A percentile compares a stretch with the other conserved stretches of the same genome.
Conservation (phyloP, 495 filamentous ascomycete genomes). For the Lasiosphaeris hirsuta region DNA sequence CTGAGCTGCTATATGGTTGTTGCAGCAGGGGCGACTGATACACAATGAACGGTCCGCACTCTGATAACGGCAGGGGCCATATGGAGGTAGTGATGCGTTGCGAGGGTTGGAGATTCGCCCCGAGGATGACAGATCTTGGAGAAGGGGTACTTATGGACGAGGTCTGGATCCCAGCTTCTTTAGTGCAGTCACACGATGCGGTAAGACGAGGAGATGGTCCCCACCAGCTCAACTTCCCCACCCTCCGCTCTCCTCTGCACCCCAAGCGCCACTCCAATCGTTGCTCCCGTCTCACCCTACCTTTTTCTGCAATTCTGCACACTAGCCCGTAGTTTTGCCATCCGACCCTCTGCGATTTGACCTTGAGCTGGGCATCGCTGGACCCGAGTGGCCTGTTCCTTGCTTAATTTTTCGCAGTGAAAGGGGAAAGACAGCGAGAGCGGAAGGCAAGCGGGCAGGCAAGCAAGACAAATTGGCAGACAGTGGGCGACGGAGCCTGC, state of each 20-base stretch:
- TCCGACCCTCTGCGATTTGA: conserved; percentile 1
- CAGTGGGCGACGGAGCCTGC: conserved; percentile 10
- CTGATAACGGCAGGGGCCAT: background rate
- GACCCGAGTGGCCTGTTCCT: too few species aligned
- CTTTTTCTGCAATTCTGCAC: background rate
- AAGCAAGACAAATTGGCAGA: background rate
- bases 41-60: background rate
- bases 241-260: conserved; percentile 3
- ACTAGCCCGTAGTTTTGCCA: background rate
- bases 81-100: background rate
- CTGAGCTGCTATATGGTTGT: background rate
- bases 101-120: background rate
- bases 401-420: background rate
- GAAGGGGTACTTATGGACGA: background rate
- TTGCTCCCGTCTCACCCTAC: conserved; percentile 2
- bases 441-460: background rate
- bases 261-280: conserved; percentile 6
- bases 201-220: too few species aligned
- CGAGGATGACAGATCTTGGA: background rate
- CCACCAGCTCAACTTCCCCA: conserved; percentile 6
- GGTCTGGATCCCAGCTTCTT: background rate
- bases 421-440: background rate
- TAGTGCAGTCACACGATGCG: conserved; percentile 7
- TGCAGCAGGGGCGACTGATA: background rate
- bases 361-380: background rate